Evolutionary conservation across 176 grass and related monocot genomes (phyloP).

Genomic region (Zoysia japonica): DNA sequence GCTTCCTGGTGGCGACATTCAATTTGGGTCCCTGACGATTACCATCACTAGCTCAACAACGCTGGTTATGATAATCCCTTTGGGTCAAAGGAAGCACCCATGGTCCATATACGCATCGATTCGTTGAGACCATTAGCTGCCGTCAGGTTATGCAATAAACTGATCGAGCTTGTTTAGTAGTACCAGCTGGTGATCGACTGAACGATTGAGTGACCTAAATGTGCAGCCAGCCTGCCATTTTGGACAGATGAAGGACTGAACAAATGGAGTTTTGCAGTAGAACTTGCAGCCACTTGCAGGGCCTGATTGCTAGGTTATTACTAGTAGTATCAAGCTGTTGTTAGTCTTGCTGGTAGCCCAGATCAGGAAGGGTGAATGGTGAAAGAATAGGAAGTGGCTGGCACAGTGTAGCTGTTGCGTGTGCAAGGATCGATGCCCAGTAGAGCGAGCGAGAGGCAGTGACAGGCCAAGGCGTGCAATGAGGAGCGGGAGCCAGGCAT

Average conservation of each 20-base stretch:
- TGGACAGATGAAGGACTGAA: not conserved
- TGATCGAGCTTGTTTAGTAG: not conserved
- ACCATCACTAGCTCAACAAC: not conserved
- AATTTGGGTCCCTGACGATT: slow-evolving; percentile 30
- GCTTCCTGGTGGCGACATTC: slow-evolving; percentile 39
- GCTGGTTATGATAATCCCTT: slow-evolving; percentile 18
- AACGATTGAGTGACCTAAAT: not conserved
- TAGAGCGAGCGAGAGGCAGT: no score
- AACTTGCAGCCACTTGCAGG: not conserved
- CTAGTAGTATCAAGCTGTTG: not conserved
- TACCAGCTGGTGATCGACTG: not conserved
- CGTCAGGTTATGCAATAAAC: not conserved
- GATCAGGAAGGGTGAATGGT: not conserved
- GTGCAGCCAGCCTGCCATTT: not conserved
- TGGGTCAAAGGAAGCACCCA: not conserved
- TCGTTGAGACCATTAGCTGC: not conserved
- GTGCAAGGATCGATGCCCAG: not conserved
- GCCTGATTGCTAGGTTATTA: not conserved
- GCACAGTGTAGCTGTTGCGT: slow-evolving; percentile 11
- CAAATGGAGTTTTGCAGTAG: not conserved
- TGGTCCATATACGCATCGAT: not conserved
- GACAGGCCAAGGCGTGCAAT: not conserved
- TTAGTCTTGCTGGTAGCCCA: not conserved
- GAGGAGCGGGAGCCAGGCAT: not conserved
- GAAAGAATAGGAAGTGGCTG: not conserved